Base-by-base conservation (phyloP, 495 filamentous ascomycete species). In the Penicillium riverlandense region DNA sequence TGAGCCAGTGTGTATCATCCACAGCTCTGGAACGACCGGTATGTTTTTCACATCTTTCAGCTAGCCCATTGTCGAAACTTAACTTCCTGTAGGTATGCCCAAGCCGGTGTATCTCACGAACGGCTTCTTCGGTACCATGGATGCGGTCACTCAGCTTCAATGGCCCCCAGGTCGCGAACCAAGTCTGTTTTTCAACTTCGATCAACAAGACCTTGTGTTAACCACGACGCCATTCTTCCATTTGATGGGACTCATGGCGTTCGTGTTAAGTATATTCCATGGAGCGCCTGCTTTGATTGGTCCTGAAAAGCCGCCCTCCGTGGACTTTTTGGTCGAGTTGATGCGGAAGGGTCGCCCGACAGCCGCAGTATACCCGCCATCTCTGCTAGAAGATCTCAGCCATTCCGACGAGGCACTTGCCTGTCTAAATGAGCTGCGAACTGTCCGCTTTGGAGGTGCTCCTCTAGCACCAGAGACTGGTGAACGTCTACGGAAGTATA, bases 21-120 rank as follows among this genome's bases (percentile, higher is more conserved):
- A 84, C 48, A 82, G 80, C 7, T 81, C 77, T 12, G 80, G 80
- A 12, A 77, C 76, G 32, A 82, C 79, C 3, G 80, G 67, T 55
- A 44, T 32, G 51, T 33, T 7, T 4, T 4, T 16, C 15, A 16
- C 15, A 16, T 16, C 15, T 16, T 16, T 16, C 15, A 16, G 15
- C 15, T 4, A 16, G 15, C 4, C 4, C 4, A 16, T 16, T 4
- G 4, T 16, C 4, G 4, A 33, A n/a, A 6, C n/a, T n/a, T 33
- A 5, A 9, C 31, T 6, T 34, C 11, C 34, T 7, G 8, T 22
- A 63, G 62, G 60, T n/a, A 51, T 64, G 43, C 67, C 79, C 0
- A 83, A 82, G 54, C 74, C 74, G 1, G 63, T 84, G 5, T 49
- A 67, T 7, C 53, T 66, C 13, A 67, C 57, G 2, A 65, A 79